phyloP scores from a whole-genome alignment of 371 early-diverging fungal species.

The Mortierella sp. region DNA sequence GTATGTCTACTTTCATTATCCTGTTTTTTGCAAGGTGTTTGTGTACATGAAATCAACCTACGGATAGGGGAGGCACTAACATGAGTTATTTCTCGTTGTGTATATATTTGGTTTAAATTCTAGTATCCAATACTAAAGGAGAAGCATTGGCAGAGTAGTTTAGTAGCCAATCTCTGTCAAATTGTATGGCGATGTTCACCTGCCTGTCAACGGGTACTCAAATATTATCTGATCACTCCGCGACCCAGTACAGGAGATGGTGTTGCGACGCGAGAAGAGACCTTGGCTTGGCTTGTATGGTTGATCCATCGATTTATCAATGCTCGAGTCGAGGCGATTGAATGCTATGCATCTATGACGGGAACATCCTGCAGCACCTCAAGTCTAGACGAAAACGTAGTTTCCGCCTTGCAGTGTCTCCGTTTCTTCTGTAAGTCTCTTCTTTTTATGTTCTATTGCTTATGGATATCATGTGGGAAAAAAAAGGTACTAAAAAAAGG shows the following conservation, averaged over 20 bases:
- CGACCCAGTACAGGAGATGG: slow-evolving; percentile 39
- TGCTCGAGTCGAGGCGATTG: slow-evolving; percentile 42
- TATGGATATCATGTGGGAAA: too few relatives aligned
- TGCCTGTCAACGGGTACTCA: slow-evolving; percentile 39
- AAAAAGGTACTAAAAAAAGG: neutral
- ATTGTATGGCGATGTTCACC: slow-evolving; percentile 43
- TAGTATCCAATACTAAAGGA: slow-evolving; percentile 49
- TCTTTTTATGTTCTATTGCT: too few relatives aligned
- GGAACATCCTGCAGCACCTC: slow-evolving; percentile 40
- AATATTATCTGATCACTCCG: slow-evolving; percentile 44
- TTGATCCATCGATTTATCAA: slow-evolving; percentile 48
- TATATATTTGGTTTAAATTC: too few relatives aligned
- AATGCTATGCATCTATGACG: slow-evolving; percentile 24
- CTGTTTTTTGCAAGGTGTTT: neutral
- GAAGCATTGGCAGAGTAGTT: slow-evolving; percentile 44
- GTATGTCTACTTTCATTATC: slow-evolving; percentile 11
- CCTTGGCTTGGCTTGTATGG: slow-evolving; percentile 54
- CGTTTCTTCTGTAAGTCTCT: slow-evolving; percentile 37
- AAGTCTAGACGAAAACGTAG: slow-evolving; percentile 40
- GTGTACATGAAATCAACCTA: neutral
- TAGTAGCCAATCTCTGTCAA: slow-evolving; percentile 45
- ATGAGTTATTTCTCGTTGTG: neutral
- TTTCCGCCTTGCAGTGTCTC: slow-evolving; percentile 43
- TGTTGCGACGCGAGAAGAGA: slow-evolving; percentile 43
- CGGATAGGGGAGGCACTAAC: neutral